phyloP scores from a whole-genome alignment of 345 rosid species.

The Theobroma cacao region DNA sequence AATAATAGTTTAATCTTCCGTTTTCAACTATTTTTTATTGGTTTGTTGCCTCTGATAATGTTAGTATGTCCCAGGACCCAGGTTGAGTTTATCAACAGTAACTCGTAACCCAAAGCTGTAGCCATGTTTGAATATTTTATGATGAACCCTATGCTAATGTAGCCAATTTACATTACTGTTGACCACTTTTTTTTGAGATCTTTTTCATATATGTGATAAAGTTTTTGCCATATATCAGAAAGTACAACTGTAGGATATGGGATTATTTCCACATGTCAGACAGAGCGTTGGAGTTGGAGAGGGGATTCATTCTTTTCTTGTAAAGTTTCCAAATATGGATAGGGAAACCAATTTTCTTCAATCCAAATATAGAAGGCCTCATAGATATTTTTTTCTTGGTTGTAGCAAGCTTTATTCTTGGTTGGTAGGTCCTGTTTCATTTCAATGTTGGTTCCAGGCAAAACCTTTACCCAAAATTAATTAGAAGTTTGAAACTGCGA shows the following conservation, averaged over 20 bases:
- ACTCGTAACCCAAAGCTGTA: neutral
- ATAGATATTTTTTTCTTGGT: neutral
- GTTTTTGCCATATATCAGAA: neutral
- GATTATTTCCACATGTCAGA: conserved; percentile 26
- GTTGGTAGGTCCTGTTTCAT: neutral
- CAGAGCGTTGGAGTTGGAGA: conserved; percentile 18
- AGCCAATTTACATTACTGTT: neutral
- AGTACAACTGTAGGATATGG: neutral
- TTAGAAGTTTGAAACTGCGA: neutral
- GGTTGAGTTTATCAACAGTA: neutral
- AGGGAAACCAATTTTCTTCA: neutral
- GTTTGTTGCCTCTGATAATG: too few species aligned
- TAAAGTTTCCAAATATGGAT: conserved; percentile 21
- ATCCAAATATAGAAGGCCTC: neutral
- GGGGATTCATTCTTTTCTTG: neutral
- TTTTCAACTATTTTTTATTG: neutral
- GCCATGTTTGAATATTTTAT: neutral
- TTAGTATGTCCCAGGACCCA: neutral
- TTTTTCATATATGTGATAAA: neutral
- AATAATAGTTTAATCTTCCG: neutral
- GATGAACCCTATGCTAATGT: neutral
- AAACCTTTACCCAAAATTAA: neutral
- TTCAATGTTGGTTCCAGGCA: neutral
- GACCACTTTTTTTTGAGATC: neutral
- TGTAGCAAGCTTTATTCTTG: neutral